phyloP scores from a whole-genome alignment of 345 rosid species.

The Populus deltoides region DNA sequence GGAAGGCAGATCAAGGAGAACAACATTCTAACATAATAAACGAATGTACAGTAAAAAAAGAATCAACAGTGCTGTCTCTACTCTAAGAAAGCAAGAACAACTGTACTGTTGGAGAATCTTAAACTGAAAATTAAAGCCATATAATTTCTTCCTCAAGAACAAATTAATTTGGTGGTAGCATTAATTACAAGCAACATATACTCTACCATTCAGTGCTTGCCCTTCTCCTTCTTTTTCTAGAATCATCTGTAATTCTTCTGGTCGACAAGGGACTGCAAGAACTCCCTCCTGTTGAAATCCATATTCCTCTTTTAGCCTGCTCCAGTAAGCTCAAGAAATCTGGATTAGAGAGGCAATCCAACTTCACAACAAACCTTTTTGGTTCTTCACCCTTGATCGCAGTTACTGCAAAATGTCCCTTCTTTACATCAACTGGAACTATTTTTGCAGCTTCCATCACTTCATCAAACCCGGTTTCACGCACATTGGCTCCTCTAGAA shows the following conservation, averaged over 20 bases:
- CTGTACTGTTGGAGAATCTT: constrained; percentile 4
- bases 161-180: not conserved
- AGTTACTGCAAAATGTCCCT: constrained; percentile 50
- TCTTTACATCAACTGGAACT: constrained; percentile 40
- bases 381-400: constrained; percentile 41
- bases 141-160: not conserved
- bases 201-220: constrained; percentile 17
- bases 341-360: constrained; percentile 39
- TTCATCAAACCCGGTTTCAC: constrained; percentile 1
- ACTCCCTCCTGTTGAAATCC: constrained; percentile 46
- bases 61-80: not conserved
- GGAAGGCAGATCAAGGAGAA: too few relatives aligned
- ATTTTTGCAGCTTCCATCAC: constrained; percentile 16
- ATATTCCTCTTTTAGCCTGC: constrained; percentile 51
- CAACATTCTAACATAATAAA: not conserved
- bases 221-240: constrained; percentile 22
- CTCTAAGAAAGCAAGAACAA: not conserved
- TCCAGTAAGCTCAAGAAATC: constrained; percentile 47
- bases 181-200: not conserved
- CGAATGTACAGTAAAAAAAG: not conserved
- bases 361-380: constrained; percentile 52
- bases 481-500: constrained; percentile 10
- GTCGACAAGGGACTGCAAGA: constrained; percentile 51
- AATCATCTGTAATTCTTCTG: constrained; percentile 50
- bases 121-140: not conserved